Evolutionary conservation across 2,329 filamentous ascomycete genomes (phyloP), one percentile per base, ranked within the genome.

Genomic region (Pseudocercospora musae): DNA sequence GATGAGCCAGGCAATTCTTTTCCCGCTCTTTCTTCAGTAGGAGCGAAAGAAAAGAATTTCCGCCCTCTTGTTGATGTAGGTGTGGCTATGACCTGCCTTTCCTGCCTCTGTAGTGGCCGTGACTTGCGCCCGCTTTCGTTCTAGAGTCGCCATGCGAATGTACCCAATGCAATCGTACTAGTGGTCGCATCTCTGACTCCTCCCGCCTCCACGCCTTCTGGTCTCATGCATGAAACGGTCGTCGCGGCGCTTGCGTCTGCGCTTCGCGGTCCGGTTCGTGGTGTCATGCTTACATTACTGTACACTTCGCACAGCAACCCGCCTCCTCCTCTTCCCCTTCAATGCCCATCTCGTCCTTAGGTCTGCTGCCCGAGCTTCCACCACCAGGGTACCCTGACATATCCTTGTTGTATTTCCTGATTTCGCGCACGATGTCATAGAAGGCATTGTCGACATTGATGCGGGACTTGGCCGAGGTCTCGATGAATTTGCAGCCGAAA

Each of bases 361-460:
- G 68, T 52, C 69, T 70, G 54, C 69, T 71, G 18, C 66, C 64
- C 46, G 84, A 85, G 66, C 80, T 79, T 63, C 81, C 82, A 70
- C 65, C 87, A 81, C 69, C 88, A 49, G 89, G 87, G 78, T 96
- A 91, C 63, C 91, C 91, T 64, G 93, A 92, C 88, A 97, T 96
- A 76, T 98, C 94, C 77, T 95, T 94, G 87, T 99, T 98, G 81
- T 96, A 98, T 80, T 92, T 90, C 80, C 95, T 88, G 75, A 99
- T 99, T 78, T 98, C 95, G 76, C 95, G 90, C 62, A 99, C 95
- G 71, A 98, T 93, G 76, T 98, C 93, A 85, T 94, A 98, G 81
- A 99, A 99, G 59, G 94, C 92, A 80, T 96, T 93, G 80, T 99
- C 95, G 73, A 99, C 95, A 76, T 98, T 97, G 82, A 95, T 96